Base-by-base conservation (phyloP, 1,139 yeast species). In the Candida sp. region DNA sequence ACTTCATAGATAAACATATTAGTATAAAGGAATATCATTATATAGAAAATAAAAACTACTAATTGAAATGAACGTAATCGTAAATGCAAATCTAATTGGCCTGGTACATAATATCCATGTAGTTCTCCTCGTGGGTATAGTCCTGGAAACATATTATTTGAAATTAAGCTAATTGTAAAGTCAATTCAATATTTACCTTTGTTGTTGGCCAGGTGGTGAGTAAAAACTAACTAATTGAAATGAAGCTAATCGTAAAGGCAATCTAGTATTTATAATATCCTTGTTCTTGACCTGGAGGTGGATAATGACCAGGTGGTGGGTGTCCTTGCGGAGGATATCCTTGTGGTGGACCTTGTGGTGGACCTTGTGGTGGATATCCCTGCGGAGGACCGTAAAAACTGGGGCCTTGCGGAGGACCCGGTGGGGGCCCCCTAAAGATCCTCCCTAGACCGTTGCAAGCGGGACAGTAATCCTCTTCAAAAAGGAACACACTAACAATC, bases 361-460 rank as follows among this genome's bases (percentile, higher is more conserved):
- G 33, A 11, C 21, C 40, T 11, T 23, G 23, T 36, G 40, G 29
- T n/a, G n/a, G n/a, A n/a, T n/a, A n/a, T n/a, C n/a, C n/a, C n/a
- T n/a, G n/a, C n/a, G 33, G 19, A 9, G 9, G 6, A 9, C 19
- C 33, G 6, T 30, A 12, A n/a, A 8, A 30, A 5, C 33, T 12
- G 5, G n/a, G 33, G 11, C 33, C 33, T 12, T 5, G 33, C 11
- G 33, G n/a, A 30, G 33, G 33, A 30, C 33, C 33, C 5, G 19
- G 9, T 8, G 6, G 9, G 9, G 6, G 9, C 9, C 33, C 19
- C 19, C 9, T 44, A 9, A 67, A 45, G 5, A 72, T 54, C 48
- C 93, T 65, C 0, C 96, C 95, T 25, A 84, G 54, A 0, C 96
- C 96, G 22, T 70, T 63, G 56, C 96, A 87, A 1, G 77, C 70